A percentile compares a stretch with the other conserved stretches of the same genome.
Conservation (phyloP, 805 yeast genomes). For the Candida maesae region DNA sequence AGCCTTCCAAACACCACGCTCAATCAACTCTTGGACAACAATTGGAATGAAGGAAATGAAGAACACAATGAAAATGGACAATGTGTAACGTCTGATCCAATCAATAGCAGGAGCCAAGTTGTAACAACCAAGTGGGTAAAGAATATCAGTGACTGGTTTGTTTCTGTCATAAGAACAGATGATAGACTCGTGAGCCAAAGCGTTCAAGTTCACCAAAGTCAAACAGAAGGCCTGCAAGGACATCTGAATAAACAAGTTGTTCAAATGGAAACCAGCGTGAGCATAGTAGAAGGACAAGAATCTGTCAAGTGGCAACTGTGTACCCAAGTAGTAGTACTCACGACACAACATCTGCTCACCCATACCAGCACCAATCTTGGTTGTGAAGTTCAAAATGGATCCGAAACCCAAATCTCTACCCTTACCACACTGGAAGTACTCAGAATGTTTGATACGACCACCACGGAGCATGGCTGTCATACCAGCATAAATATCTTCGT, state of each 20-base stretch:
- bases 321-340: slow-evolving; percentile 78
- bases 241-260: slow-evolving; percentile 72
- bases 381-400: slow-evolving; percentile 78
- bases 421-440: slow-evolving; percentile 86
- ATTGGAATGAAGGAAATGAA: slow-evolving; percentile 77
- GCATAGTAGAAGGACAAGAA: slow-evolving; percentile 82
- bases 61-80: slow-evolving; percentile 79
- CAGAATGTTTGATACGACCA: slow-evolving; percentile 85
- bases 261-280: slow-evolving; percentile 83
- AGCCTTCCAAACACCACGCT: slow-evolving; percentile 78
- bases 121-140: slow-evolving; percentile 69
- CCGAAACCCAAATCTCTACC: slow-evolving; percentile 89
- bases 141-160: slow-evolving; percentile 63
- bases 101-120: slow-evolving; percentile 69
- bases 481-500: slow-evolving; percentile 88
- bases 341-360: slow-evolving; percentile 86
- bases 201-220: slow-evolving; percentile 64
- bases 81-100: slow-evolving; percentile 78
- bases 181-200: slow-evolving; percentile 70
- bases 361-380: slow-evolving; percentile 91
- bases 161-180: slow-evolving; percentile 64
- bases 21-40: slow-evolving; percentile 74
- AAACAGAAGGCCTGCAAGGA: slow-evolving; percentile 71
- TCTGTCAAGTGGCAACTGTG: slow-evolving; percentile 76
- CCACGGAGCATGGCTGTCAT: slow-evolving; percentile 81